Base-by-base conservation (phyloP, 2,329 filamentous ascomycete genomes). In the Aspergillus calidoustus region DNA sequence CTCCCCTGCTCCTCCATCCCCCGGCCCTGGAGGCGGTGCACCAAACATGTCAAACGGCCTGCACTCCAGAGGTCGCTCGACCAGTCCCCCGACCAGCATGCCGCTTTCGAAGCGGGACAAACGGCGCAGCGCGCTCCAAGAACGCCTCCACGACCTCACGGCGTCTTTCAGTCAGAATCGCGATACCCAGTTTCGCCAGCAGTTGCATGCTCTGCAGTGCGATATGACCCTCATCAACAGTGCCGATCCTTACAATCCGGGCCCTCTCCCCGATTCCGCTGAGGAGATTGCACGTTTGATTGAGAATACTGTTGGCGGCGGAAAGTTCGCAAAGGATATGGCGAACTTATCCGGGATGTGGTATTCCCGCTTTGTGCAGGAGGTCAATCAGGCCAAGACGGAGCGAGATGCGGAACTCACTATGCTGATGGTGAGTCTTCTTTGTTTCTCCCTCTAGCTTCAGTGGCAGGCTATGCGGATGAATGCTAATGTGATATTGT, bases 161-260 rank as follows among this genome's bases (percentile, higher is more conserved):
- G 87, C 90, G 57, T 88, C 89, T 67, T 94, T 97, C 78, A 87
- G 88, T 66, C 86, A 89, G 65, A 93, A 96, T 72, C 87, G 91
- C 66, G 92, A 97, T 76, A 83, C 86, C 65, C 89, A 92, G 70
- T 98, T 96, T 77, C 88, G 93, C 64, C 91, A 95, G 67, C 92
- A 97, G 77, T 85, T 97, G 2, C 90, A 95, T 71, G 92, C 92
- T 68, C 87, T 97, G n/a, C 93, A 97, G 79, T 89, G 92, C 66
- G 93, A 97, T 76, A 93, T 93, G 79, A 91, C 87, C 61, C 84
- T 96, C 50, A 92, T 97, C 67, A 89, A 92, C 76, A 89, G 91
- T 68, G 91, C 95, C 56, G 90, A 97, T 71, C 90, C 91, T 0
- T 96, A 96, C 75, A 83, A 84, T 56, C 83, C 88, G 63, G 86